Conservation (phyloP, 2,329 filamentous ascomycete species). For the Ophiostoma australiae region DNA sequence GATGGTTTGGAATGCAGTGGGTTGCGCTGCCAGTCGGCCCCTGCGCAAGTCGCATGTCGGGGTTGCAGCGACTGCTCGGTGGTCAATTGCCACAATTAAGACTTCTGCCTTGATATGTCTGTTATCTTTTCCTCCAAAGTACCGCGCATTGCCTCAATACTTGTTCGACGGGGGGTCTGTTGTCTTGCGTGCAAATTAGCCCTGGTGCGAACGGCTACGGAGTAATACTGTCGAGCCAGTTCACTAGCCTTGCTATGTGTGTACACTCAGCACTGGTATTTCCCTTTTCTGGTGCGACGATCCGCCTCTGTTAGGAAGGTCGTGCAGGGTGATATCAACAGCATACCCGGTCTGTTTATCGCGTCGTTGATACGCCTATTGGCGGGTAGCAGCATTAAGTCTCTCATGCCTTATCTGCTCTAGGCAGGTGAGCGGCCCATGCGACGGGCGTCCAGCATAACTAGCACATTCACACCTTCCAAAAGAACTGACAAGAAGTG, state of each 20-base stretch:
- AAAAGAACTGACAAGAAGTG: conserved; percentile 8
- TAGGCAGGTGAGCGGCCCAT: conserved; percentile 6
- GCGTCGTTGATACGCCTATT: neutral
- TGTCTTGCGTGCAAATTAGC: neutral
- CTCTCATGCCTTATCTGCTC: neutral
- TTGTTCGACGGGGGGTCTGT: no score
- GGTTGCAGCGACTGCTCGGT: neutral
- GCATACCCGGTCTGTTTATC: neutral
- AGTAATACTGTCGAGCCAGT: neutral
- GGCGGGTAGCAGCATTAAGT: neutral
- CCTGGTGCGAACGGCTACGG: neutral
- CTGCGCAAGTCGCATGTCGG: neutral
- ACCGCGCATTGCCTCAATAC: neutral
- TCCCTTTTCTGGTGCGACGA: neutral
- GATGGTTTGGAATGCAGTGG: neutral
- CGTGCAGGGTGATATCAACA: conserved; percentile 7
- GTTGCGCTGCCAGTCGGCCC: neutral
- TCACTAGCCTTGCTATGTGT: neutral
- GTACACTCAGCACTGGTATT: neutral
- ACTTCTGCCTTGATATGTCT: neutral
- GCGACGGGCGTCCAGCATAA: neutral
- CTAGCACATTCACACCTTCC: conserved; percentile 1
- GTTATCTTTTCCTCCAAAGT: neutral
- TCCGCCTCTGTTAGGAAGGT: conserved; percentile 11
- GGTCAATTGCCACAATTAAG: neutral